Evolutionary conservation across 352 stramenopile species (phyloP), one percentile per base, ranked within the genome.

Genomic region (Globisporangium apiculatum): DNA sequence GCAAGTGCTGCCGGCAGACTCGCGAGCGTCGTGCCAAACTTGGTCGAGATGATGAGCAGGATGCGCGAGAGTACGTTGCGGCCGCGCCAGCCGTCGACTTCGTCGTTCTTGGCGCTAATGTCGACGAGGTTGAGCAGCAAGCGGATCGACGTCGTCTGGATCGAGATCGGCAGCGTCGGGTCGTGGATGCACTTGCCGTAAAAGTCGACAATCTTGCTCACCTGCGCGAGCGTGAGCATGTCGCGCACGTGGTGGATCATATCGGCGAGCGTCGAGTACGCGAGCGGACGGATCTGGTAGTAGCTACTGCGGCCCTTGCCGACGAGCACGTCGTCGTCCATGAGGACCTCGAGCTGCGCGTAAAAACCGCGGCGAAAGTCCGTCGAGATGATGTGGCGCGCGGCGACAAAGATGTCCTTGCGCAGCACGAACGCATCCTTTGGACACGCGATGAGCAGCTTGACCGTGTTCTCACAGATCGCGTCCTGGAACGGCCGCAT

Each of bases 321-420:
- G 14, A 98, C 83, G 24, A 98, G 71, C 4, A 98, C 83, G 14
- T 96, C 81, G 72, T 99, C 97, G 57, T 99, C 91, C 68, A 99
- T 89, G 35, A 99, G 84, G 38, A 89, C 60, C 69, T 99, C 96
- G 14, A 99, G 72, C 52, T 98, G 95, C 14, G 77, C 51, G 59
- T 97, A 98, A 68, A 99, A 99, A 7, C 94, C 95, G 15, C 89
- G 84, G n/a, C 95, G 91, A 67, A 99, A 99, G 40, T 99, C 92
- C 1, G 95, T 99, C 45, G 96, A 96, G 18, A 99, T 91, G 53
- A 99, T 98, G 71, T 99, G 95, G 17, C 96, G 83, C 14, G 96
- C 97, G 4, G 90, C 90, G 10, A 98, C 82, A 50, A 99, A 93
- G 43, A 99, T 93, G 62, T 99, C 97, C 65, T 98, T 98, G 31